Conservation (phyloP, 2,329 filamentous ascomycete species). For the Exophiala calicioides region DNA sequence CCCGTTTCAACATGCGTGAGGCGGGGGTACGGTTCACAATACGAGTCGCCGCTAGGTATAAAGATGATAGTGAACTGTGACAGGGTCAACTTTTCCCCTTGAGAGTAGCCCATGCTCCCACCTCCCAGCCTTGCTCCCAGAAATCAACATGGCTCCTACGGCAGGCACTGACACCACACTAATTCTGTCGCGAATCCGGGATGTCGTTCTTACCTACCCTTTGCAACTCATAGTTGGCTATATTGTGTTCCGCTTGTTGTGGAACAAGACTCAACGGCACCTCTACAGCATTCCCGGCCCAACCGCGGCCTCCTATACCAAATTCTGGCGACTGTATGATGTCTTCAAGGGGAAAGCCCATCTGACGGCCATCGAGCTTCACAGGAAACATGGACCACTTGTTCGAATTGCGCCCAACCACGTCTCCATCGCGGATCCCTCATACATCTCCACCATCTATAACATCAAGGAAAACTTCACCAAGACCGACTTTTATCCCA, state of each 20-base stretch:
- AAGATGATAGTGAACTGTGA: no score
- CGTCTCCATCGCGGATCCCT: slow-evolving; percentile 72
- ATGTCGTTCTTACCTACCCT: slow-evolving; percentile 5
- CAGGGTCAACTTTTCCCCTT: no score
- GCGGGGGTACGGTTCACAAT: no score
- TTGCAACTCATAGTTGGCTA: slow-evolving; percentile 8
- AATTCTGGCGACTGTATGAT: slow-evolving; percentile 74
- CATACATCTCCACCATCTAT: slow-evolving; percentile 25
- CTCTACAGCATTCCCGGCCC: slow-evolving; percentile 59
- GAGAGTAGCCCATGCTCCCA: no score
- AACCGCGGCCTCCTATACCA: slow-evolving; percentile 66
- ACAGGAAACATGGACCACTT: slow-evolving; percentile 70
- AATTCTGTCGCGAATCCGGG: slow-evolving; percentile 3
- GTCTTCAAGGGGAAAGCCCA: slow-evolving; percentile 66
- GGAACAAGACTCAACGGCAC: slow-evolving; percentile 21
- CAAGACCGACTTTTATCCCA: slow-evolving; percentile 27
- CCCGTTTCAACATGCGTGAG: no score
- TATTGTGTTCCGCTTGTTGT: slow-evolving; percentile 13
- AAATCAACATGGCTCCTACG: slow-evolving; percentile 4
- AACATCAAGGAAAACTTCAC: slow-evolving; percentile 29
- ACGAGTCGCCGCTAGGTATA: no score
- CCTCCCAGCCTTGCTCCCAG: background rate
- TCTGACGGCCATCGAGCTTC: slow-evolving; percentile 65
- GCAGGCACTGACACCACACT: background rate
- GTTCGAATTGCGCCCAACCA: slow-evolving; percentile 73